These are phyloP conservation scores for Saprolegnia parasitica DNA, from an alignment of 352 stramenopile genomes.

Conservation along the genomic window DNA sequence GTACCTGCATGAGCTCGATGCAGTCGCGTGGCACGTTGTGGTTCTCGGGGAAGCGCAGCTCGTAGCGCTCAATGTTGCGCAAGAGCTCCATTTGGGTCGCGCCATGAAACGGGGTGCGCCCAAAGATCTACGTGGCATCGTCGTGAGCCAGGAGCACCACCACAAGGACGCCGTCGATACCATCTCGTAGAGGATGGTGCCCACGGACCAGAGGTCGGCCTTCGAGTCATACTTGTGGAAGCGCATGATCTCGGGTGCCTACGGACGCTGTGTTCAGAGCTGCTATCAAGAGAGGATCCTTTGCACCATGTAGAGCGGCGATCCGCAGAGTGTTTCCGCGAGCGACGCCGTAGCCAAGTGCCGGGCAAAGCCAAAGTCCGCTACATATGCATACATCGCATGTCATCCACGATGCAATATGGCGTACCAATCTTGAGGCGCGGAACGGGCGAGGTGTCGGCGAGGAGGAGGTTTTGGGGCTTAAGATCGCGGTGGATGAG, in stretches of 20 bases:
- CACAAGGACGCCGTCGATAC: slow-evolving; percentile 8
- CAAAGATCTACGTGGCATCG: slow-evolving; percentile 44
- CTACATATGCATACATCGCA: slow-evolving; percentile 36
- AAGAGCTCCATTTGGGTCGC: slow-evolving; percentile 94
- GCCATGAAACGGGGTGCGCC: slow-evolving; percentile 90
- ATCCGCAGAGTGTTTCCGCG: slow-evolving; percentile 94
- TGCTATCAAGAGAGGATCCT: not conserved
- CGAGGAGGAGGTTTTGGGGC: slow-evolving; percentile 94
- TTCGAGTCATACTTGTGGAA: slow-evolving; percentile 95
- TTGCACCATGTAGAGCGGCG: slow-evolving; percentile 91
- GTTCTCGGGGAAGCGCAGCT: slow-evolving; percentile 80
- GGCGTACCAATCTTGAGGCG: slow-evolving; percentile 59
- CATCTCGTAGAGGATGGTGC: slow-evolving; percentile 96
- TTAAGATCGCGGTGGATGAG: slow-evolving; percentile 91
- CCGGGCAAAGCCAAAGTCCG: slow-evolving; percentile 96
- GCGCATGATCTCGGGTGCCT: slow-evolving; percentile 93
- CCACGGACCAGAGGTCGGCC: slow-evolving; percentile 95
- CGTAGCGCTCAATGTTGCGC: slow-evolving; percentile 90
- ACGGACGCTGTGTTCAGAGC: not conserved
- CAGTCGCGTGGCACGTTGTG: slow-evolving; percentile 77
- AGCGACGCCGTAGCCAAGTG: slow-evolving; percentile 89
- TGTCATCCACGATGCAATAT: not conserved
- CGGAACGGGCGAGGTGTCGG: slow-evolving; percentile 49
- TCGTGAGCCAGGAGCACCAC: not conserved
- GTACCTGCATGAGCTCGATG: slow-evolving; percentile 63